Conservation (phyloP, 208 protist species). For the Trypanosoma vivax region DNA sequence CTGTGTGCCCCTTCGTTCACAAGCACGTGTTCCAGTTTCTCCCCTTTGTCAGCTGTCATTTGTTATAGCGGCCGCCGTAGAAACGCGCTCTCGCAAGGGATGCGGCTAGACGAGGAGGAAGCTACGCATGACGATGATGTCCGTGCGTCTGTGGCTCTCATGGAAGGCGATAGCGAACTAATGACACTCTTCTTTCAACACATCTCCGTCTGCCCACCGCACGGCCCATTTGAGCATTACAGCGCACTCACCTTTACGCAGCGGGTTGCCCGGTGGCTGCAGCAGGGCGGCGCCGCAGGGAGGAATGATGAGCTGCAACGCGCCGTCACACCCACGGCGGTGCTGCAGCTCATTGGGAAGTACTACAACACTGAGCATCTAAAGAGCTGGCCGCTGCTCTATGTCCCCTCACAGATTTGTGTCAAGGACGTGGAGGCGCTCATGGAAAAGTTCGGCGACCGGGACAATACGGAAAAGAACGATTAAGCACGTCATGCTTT, state of each 20-base stretch:
- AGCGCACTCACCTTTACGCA: conserved; percentile 58
- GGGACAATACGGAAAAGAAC: neutral
- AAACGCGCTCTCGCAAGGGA: too few relatives aligned
- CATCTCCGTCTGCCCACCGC: conserved; percentile 54
- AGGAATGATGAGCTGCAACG: conserved; percentile 6
- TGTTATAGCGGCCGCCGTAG: too few relatives aligned
- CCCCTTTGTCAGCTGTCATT: too few relatives aligned
- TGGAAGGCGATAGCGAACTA: conserved; percentile 53
- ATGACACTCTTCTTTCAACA: conserved; percentile 72
- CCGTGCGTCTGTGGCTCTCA: conserved; percentile 8
- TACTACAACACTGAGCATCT: conserved; percentile 65
- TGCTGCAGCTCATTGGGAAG: conserved; percentile 50
- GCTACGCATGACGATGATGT: conserved; percentile 8
- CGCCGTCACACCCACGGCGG: conserved; percentile 35
- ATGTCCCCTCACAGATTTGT: conserved; percentile 68
- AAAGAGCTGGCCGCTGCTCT: conserved; percentile 58
- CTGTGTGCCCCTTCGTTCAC: too few relatives aligned
- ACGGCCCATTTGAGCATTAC: conserved; percentile 68
- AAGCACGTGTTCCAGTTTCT: too few relatives aligned
- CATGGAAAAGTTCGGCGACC: conserved; percentile 14
- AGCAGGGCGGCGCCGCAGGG: neutral
- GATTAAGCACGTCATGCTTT: neutral
- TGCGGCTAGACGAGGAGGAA: too few relatives aligned
- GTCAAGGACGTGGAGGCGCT: conserved; percentile 44
- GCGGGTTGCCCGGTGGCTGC: conserved; percentile 27